These are phyloP conservation scores for Cryphonectria radicalis DNA, from an alignment of 2,329 filamentous ascomycete species.

Conservation along the genomic window DNA sequence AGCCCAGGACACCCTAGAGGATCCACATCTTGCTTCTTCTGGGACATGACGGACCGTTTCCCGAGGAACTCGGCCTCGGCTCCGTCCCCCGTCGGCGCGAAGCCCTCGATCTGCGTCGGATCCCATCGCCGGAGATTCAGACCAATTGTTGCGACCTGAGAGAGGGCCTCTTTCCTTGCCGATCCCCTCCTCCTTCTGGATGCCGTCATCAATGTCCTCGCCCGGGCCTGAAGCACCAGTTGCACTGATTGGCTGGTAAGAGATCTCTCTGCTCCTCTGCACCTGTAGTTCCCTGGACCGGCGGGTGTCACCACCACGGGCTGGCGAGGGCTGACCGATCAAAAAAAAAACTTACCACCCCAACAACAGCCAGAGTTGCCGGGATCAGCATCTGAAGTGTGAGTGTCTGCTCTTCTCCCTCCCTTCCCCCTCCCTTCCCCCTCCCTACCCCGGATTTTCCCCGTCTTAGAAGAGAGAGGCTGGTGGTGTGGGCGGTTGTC, in stretches of 20 bases:
- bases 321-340: neutral
- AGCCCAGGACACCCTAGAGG: neutral
- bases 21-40: slow-evolving; percentile 9
- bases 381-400: slow-evolving; percentile 54
- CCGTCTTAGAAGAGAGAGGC: neutral
- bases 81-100: slow-evolving; percentile 17
- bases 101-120: slow-evolving; percentile 9
- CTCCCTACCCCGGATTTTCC: slow-evolving; percentile 1
- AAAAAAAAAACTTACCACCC: neutral
- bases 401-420: slow-evolving; percentile 30
- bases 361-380: slow-evolving; percentile 47
- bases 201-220: slow-evolving; percentile 23
- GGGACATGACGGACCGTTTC: slow-evolving; percentile 24
- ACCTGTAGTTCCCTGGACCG: neutral
- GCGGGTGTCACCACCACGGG: neutral
- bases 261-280: neutral
- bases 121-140: slow-evolving; percentile 9
- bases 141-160: slow-evolving; percentile 9
- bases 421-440: too few species aligned
- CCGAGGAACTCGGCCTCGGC: slow-evolving; percentile 13
- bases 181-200: neutral
- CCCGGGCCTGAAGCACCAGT: slow-evolving; percentile 24
- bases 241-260: slow-evolving; percentile 29
- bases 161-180: neutral
- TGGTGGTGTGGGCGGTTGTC: neutral